A percentile compares a stretch with the other conserved stretches of the same genome.
phyloP scores from a whole-genome alignment of 1,284 basidiomycete genomes.

The Hymenochaete sp. region DNA sequence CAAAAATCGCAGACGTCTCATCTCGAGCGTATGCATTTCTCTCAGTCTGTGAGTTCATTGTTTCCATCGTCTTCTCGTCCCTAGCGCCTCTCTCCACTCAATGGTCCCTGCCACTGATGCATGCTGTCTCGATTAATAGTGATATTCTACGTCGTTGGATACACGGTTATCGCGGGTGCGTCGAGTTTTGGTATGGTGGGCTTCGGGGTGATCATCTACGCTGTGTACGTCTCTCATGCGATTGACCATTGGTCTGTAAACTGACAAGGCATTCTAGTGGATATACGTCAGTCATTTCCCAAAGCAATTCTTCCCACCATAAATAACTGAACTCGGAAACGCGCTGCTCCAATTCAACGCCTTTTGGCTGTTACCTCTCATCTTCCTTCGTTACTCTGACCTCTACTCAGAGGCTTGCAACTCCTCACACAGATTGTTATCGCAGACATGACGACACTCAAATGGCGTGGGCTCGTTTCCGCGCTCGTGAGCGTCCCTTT shows the following conservation, averaged over 20 bases:
- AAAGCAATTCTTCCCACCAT: slow-evolving; percentile 1
- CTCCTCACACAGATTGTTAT: slow-evolving; percentile 69
- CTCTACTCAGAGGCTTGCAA: slow-evolving; percentile 45
- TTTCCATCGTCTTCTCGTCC: not conserved
- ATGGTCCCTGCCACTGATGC: too few species aligned
- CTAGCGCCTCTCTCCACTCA: not conserved
- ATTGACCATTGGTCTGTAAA: not conserved
- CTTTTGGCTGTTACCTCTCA: not conserved
- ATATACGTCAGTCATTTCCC: slow-evolving; percentile 39
- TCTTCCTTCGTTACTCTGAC: not conserved
- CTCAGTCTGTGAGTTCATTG: slow-evolving; percentile 45
- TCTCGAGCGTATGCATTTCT: slow-evolving; percentile 53
- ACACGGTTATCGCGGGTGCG: slow-evolving; percentile 38
- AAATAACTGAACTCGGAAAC: too few species aligned
- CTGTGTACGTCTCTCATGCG: slow-evolving; percentile 33
- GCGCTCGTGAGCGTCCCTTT: slow-evolving; percentile 61
- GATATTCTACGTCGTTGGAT: slow-evolving; percentile 43
- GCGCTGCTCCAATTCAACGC: not conserved
- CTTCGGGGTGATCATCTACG: slow-evolving; percentile 48
- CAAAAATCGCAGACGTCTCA: slow-evolving; percentile 67
- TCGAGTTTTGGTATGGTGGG: slow-evolving; percentile 33
- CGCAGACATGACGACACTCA: slow-evolving; percentile 72
- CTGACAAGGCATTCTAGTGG: slow-evolving; percentile 30
- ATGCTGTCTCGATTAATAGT: too few species aligned
- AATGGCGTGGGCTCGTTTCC: slow-evolving; percentile 69